These are phyloP conservation scores for Leccinum broughii DNA, from an alignment of 768 basidiomycete genomes.

Conservation along the genomic window DNA sequence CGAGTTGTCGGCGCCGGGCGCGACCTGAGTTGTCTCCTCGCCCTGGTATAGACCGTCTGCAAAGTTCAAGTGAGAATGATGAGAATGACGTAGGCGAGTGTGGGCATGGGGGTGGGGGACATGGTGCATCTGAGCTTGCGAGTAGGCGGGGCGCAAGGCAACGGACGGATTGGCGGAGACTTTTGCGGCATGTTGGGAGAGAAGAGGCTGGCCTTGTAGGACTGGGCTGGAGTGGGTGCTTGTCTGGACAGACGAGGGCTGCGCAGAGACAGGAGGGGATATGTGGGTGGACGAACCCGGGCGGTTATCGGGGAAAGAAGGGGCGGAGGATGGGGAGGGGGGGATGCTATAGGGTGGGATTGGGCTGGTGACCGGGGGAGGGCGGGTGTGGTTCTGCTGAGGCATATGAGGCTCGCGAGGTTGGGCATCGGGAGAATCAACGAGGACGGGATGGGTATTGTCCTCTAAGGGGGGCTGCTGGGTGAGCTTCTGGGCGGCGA, in stretches of 20 bases:
- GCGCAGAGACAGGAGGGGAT: constrained; percentile 20
- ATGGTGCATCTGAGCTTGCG: constrained; percentile 68
- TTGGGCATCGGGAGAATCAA: constrained; percentile 21
- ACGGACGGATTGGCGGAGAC: constrained; percentile 39
- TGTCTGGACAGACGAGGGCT: constrained; percentile 26
- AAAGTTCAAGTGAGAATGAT: constrained; percentile 54
- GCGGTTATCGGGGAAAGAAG: constrained; percentile 22
- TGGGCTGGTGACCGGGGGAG: constrained; percentile 19
- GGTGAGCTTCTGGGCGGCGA: constrained; percentile 70
- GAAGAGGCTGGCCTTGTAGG: constrained; percentile 15
- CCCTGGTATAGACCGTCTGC: constrained; percentile 39
- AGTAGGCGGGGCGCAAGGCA: constrained; percentile 59
- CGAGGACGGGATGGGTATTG: constrained; percentile 18
- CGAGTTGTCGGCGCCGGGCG: constrained; percentile 38
- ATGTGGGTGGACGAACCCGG: constrained; percentile 16
- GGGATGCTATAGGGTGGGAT: constrained; percentile 23
- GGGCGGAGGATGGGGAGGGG: constrained; percentile 21
- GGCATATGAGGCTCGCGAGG: constrained; percentile 12
- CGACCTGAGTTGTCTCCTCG: constrained; percentile 27
- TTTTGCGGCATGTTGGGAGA: constrained; percentile 32
- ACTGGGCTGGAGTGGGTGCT: constrained; percentile 22
- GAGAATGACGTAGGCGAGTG: constrained; percentile 67
- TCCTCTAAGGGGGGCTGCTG: constrained; percentile 32
- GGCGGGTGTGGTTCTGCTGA: constrained; percentile 18
- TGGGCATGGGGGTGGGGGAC: constrained; percentile 81